Percentiles rank a stretch among this genome's conserved stretches.
Evolutionary conservation across 768 basidiomycete species (phyloP).

Genomic region (Suillus americanus): DNA sequence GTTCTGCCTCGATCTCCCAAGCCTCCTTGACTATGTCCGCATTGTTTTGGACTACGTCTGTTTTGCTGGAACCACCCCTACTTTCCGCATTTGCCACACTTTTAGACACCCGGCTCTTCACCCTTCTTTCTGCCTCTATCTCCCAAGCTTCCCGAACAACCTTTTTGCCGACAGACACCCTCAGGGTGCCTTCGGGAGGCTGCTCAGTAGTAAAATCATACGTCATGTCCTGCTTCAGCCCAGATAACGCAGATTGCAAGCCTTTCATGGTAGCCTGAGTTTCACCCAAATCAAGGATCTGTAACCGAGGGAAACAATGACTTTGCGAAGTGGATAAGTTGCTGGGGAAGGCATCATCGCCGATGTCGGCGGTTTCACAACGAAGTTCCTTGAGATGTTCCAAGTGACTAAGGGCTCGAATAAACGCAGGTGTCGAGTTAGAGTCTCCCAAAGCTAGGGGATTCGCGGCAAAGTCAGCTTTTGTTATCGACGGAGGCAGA

Average conservation of each 20-base stretch:
- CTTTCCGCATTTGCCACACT: constrained; percentile 22
- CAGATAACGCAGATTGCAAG: constrained; percentile 44
- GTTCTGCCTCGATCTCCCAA: constrained; percentile 83
- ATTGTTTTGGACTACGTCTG: constrained; percentile 7
- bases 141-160: constrained; percentile 79
- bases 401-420: constrained; percentile 49
- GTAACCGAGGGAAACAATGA: constrained; percentile 50
- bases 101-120: constrained; percentile 40
- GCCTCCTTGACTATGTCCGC: constrained; percentile 54
- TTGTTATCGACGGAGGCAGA: constrained; percentile 55
- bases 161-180: constrained; percentile 67
- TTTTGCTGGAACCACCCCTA: not conserved
- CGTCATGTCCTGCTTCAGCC: constrained; percentile 48
- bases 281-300: constrained; percentile 64
- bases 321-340: constrained; percentile 16
- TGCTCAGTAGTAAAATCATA: constrained; percentile 57
- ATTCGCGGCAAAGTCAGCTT: constrained; percentile 65
- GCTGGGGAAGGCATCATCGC: constrained; percentile 55
- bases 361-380: constrained; percentile 56
- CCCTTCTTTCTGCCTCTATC: constrained; percentile 62
- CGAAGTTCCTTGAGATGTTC: constrained; percentile 55
- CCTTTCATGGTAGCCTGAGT: constrained; percentile 55
- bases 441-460: constrained; percentile 49
- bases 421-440: constrained; percentile 26
- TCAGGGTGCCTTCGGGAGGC: constrained; percentile 49